These are phyloP conservation scores for Annona squamosa DNA, from an alignment of 164 flowering plant species.

Conservation along the genomic window DNA sequence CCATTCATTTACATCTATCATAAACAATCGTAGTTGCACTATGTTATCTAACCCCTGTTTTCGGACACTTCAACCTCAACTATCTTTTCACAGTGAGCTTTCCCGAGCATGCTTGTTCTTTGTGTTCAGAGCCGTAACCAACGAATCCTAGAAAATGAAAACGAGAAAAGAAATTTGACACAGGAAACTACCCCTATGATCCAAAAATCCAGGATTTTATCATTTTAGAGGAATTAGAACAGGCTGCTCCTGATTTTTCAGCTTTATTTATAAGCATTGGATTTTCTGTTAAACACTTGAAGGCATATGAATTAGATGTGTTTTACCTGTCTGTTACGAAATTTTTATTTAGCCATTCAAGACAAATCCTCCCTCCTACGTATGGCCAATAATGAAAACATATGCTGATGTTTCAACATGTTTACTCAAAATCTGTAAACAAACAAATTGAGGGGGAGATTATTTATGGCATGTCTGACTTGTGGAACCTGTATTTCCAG, in stretches of 20 bases:
- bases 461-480: background rate
- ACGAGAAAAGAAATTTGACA: no score
- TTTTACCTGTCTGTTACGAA: background rate
- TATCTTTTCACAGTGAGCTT: background rate
- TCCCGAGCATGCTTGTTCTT: background rate
- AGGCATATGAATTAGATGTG: background rate
- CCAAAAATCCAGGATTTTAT: no score
- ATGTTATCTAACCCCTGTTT: no score
- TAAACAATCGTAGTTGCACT: no score
- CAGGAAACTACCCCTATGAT: no score
- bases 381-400: background rate
- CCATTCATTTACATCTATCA: background rate
- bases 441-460: background rate
- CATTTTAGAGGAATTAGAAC: background rate
- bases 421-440: background rate
- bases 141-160: background rate
- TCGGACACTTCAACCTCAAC: no score
- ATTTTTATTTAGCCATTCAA: no score
- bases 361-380: background rate
- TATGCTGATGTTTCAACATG: background rate
- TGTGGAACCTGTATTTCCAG: conserved; percentile 21
- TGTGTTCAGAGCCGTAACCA: background rate
- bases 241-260: background rate
- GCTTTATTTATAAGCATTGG: background rate
- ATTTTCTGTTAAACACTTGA: background rate